Conservation (phyloP, 2,329 filamentous ascomycete species). For the Claviceps pusilla region DNA sequence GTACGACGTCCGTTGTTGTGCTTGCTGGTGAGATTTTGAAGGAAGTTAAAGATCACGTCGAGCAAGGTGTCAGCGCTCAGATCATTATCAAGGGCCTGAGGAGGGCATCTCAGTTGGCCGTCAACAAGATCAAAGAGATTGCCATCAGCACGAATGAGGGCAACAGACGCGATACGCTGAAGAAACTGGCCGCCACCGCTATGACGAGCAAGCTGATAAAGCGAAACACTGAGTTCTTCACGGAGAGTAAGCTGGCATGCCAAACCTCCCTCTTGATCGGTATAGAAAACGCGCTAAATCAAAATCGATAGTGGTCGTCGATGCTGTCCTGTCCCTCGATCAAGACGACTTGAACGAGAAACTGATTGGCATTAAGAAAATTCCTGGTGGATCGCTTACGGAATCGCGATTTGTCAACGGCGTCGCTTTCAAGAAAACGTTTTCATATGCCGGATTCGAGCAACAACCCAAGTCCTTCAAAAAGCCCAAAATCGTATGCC, state of each 20-base stretch:
- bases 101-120: conserved; percentile 74
- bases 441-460: conserved; percentile 97
- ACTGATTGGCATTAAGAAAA: conserved; percentile 96
- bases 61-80: conserved; percentile 93
- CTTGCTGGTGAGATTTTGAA: conserved; percentile 95
- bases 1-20: conserved; percentile 93
- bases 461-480: conserved; percentile 94
- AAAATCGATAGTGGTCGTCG: conserved; percentile 66
- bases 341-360: conserved; percentile 96
- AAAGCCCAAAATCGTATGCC: conserved; percentile 88
- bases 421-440: conserved; percentile 99
- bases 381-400: conserved; percentile 87
- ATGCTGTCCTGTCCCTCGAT: conserved; percentile 87
- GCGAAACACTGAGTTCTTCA: conserved; percentile 92
- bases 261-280: background rate
- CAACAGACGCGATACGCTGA: conserved; percentile 73
- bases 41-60: conserved; percentile 89
- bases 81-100: conserved; percentile 93
- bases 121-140: conserved; percentile 99
- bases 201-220: conserved; percentile 99
- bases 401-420: conserved; percentile 95
- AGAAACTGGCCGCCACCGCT: conserved; percentile 81
- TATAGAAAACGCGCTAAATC: conserved; percentile 13
- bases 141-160: conserved; percentile 69
- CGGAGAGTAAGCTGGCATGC: conserved; percentile 55